Base-by-base conservation (phyloP, 305 asterid genomes). In the Euphrasia arctica region DNA sequence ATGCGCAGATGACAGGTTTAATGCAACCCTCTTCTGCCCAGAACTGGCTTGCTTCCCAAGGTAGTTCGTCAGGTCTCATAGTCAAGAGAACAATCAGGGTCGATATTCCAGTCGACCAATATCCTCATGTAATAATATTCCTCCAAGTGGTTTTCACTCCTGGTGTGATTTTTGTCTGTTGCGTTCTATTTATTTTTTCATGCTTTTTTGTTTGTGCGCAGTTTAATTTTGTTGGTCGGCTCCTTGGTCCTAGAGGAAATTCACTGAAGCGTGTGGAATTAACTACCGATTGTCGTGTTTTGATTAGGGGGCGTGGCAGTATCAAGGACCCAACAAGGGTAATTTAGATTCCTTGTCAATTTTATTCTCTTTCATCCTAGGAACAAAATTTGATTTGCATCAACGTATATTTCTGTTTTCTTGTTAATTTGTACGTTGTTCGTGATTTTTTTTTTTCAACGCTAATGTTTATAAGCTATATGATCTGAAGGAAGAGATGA, bases 231-330 rank as follows among this genome's bases (percentile, higher is more conserved):
- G 99, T 94, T 61, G 99, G 99, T 9, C 98, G 98, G 67, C 96
- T 94, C 64, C 95, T 94, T 72, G 99, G 99, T 59, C 99, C 99
- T 54, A 81, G 99, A 82, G 99, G 99, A 65, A 88, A 94, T 76
- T 94, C 99, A 67, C 87, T 94, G 77, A 94, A 94, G 80, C 88
- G 98, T 52, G 96, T 94, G 50, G 99, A 94, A 84, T 91, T 87
- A 67, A 88, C 75, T 70, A 91, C 99, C 50, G 99, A 87, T 25
- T 94, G 99, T 59, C 99, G 99, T 64, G 98, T 94, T 71, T 78
- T 94, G 65, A 91, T 94, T 62, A 78, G 99, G 80, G 99, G 98
- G 43, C 87, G 93, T 42, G 98, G 98, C 68, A 89, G 96, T 79
- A 89, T 92, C 74, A 92, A 91, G 87, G 99, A 94, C 81, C 99